A percentile compares a stretch with the other conserved stretches of the same genome.
Conservation (phyloP, 148 eudicot species). For the Chenopodium suecicum region DNA sequence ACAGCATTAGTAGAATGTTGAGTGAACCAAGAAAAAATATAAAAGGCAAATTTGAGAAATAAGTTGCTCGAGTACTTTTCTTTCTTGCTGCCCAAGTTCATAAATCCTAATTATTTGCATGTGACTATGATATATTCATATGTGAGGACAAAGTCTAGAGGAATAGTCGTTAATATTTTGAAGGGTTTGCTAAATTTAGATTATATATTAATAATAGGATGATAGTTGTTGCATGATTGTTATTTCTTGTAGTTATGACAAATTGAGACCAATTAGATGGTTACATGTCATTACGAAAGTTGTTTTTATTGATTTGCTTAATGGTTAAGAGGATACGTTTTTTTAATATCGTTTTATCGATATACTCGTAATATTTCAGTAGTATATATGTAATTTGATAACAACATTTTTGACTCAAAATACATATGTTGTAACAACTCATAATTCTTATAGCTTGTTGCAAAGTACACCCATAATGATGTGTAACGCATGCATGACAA, state of each 20-base stretch:
- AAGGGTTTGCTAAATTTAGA: not conserved
- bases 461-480: too few species aligned
- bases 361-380: too few species aligned
- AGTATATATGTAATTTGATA: too few species aligned
- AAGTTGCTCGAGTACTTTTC: not conserved
- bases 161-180: not conserved
- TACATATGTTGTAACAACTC: too few species aligned
- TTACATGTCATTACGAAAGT: not conserved
- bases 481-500: too few species aligned
- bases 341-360: too few species aligned
- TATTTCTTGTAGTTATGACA: conserved; percentile 11
- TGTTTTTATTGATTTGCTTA: not conserved
- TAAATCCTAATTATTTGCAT: not conserved
- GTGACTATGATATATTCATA: not conserved
- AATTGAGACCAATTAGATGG: conserved; percentile 12
- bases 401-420: too few species aligned
- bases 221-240: not conserved
- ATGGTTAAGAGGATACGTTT: too few species aligned
- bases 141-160: conserved; percentile 8
- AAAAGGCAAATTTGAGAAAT: too few species aligned
- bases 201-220: not conserved
- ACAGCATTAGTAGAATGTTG: not conserved
- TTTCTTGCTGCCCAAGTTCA: conserved; percentile 24
- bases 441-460: too few species aligned
- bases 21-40: conserved; percentile 15